These are phyloP conservation scores for Fusarium napiforme DNA, from an alignment of 2,329 filamentous ascomycete genomes.

Conservation along the genomic window DNA sequence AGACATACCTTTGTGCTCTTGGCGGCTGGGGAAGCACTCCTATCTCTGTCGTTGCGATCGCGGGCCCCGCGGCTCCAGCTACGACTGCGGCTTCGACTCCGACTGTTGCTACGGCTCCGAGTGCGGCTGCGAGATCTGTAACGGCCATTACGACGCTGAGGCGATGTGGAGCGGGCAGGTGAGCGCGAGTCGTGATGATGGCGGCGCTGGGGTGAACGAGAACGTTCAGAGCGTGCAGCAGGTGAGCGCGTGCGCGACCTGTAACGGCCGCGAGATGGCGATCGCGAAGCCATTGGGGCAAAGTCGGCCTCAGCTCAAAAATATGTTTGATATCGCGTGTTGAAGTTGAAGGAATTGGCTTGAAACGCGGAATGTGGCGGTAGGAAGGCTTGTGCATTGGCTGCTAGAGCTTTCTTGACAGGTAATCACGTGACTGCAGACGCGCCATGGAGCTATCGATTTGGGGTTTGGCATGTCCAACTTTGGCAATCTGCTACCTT, in stretches of 20 bases:
- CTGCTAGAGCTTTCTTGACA: constrained; percentile 25
- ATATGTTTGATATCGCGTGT: constrained; percentile 16
- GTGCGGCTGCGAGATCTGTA: constrained; percentile 46
- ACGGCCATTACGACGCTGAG: constrained; percentile 49
- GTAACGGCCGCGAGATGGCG: constrained; percentile 48
- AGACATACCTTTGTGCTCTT: constrained; percentile 64
- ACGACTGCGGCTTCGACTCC: neutral
- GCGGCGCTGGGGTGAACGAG: constrained; percentile 48
- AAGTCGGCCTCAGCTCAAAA: neutral
- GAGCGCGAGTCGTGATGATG: constrained; percentile 50
- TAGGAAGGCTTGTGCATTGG: constrained; percentile 3
- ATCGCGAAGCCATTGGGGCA: constrained; percentile 45
- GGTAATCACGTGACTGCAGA: constrained; percentile 31
- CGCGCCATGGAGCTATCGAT: neutral
- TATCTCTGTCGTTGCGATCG: constrained; percentile 51
- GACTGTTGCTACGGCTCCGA: constrained; percentile 38
- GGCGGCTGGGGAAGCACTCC: constrained; percentile 51
- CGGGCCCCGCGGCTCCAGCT: constrained; percentile 48
- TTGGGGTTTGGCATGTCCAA: neutral
- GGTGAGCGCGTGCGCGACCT: constrained; percentile 51
- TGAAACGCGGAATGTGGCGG: constrained; percentile 15
- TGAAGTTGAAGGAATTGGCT: constrained; percentile 6
- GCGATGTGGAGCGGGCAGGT: constrained; percentile 48
- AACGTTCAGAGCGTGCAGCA: constrained; percentile 49
- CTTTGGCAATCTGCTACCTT: neutral